Base-by-base conservation (phyloP, 2,329 filamentous ascomycete species). In the Penicillium sp. region DNA sequence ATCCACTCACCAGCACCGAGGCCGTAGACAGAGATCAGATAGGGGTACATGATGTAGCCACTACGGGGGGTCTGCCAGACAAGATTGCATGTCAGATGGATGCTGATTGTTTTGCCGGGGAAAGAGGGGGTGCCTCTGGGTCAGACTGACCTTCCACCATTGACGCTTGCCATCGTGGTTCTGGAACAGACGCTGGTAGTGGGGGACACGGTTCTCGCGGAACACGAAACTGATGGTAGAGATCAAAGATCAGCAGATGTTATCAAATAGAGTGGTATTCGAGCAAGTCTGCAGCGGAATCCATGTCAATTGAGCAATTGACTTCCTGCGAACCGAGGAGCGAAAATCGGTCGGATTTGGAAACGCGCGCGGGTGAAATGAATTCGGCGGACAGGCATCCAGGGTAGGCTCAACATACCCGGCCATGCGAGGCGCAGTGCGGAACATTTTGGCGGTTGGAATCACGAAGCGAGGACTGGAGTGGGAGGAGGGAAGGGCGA, bases 131-230 rank as follows among this genome's bases (percentile, higher is more conserved):
- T 30, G 19, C 46, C 34, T 33, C 28, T 28, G 42, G 41, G 32
- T 35, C 36, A 33, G 23, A 75, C 78, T 67, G 60, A 84, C 81
- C 79, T 84, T 83, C 64, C 76, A 70, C 81, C 81, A 85, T 64
- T 79, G 75, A 64, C 81, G 74, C 60, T 81, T 68, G 57, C 81
- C 80, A 62, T 84, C 81, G 63, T 83, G 71, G 50, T 70, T 74
- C 70, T 84, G 81, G 72, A 80, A 81, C 33, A 83, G 72, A 54
- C 78, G 73, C 71, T 85, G 81, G 72, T 82, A 85, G 56, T 78
- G 68, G 37, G 81, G 78, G 51, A 85, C 82, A 56, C 77, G 75
- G 74, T 85, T 85, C 68, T 79, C 73, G 65, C 81, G 81, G 74
- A 76, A 75, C 60, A 84, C 61, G 53, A 72, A 73, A 48, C 74